Base-by-base conservation (phyloP, 192 early-diverging fungal genomes). In the Coemansia sp. region DNA sequence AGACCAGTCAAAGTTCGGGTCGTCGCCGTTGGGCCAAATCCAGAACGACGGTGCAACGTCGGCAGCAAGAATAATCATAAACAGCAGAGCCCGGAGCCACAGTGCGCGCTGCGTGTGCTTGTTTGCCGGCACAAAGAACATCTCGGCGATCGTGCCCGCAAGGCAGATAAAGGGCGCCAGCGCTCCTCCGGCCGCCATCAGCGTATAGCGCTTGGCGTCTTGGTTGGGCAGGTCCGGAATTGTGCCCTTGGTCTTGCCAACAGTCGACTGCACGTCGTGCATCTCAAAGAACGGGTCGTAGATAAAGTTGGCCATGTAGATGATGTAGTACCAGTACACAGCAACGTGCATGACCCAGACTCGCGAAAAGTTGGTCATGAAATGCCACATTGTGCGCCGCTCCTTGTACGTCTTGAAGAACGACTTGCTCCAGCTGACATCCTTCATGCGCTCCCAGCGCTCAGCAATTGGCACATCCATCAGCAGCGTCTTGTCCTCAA, bases 401-500 rank as follows among this genome's bases (percentile, higher is more conserved):
- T 94, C 92, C 64, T 89, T 87, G 76, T 91, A 94, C 2, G 92
- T 92, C 76, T 92, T 94, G 68, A 67, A 55, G 69, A 94, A 92
- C 8, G 84, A 85, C 51, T 84, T 82, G 14, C 73, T 80, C 89
- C 91, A 94, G 66, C 84, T 70, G 55, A 91, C 88, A 6, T 87
- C 74, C 49, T 79, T 74, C 11, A 94, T 73, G 8, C 72, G 76
- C 4, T 58, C 50, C 77, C 87, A 94, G 56, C 91, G 81, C 63
- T 89, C 86, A 17, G 80, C 67, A 14, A 84, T 76, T 10, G 87
- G 81, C 6, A 87, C 58, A 41, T 83, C 83, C 69, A 90, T 87
- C 39, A 94, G 67, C 21, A 76, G 63, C 12, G 83, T 63, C 67
- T 87, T 86, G 66, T 84, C 84, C 14, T 89, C 74, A 49, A 76